phyloP scores from a whole-genome alignment of 2,329 filamentous ascomycete genomes.

The Exophiala mesophila region DNA sequence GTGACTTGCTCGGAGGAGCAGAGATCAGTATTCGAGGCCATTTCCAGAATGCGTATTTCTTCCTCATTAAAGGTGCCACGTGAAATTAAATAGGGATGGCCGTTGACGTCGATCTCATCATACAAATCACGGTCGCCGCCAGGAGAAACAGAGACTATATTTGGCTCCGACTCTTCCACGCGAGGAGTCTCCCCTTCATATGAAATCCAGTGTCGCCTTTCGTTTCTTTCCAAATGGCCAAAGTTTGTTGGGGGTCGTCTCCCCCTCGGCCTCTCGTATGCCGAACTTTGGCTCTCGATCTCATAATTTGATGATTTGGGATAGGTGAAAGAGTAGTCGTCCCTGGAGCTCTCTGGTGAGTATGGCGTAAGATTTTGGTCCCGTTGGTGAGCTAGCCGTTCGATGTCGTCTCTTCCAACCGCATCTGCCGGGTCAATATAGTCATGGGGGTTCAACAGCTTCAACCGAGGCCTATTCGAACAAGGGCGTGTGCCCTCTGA shows the following conservation, averaged over 20 bases:
- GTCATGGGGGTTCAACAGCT: constrained; percentile 15
- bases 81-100: constrained; percentile 22
- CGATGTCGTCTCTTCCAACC: constrained; percentile 27
- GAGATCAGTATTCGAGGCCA: background rate
- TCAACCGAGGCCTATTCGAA: constrained; percentile 15
- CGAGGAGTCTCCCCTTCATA: constrained; percentile 7
- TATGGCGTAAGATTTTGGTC: constrained; percentile 12
- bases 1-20: background rate
- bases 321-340: constrained; percentile 27
- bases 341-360: constrained; percentile 25
- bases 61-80: constrained; percentile 20
- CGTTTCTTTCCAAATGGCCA: constrained; percentile 18
- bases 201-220: constrained; percentile 18
- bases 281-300: constrained; percentile 23
- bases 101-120: constrained; percentile 24
- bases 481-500: constrained; percentile 1
- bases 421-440: constrained; percentile 27
- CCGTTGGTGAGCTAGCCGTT: constrained; percentile 18
- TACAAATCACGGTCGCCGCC: constrained; percentile 20
- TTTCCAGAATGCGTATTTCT: constrained; percentile 20
- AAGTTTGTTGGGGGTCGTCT: constrained; percentile 21
- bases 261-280: constrained; percentile 22
- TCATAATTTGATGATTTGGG: constrained; percentile 26
- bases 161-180: constrained; percentile 21
- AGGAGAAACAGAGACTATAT: constrained; percentile 22